These are phyloP conservation scores for Protomyces lactucae-debilis DNA, from an alignment of 1,139 yeast genomes.

Conservation along the genomic window DNA sequence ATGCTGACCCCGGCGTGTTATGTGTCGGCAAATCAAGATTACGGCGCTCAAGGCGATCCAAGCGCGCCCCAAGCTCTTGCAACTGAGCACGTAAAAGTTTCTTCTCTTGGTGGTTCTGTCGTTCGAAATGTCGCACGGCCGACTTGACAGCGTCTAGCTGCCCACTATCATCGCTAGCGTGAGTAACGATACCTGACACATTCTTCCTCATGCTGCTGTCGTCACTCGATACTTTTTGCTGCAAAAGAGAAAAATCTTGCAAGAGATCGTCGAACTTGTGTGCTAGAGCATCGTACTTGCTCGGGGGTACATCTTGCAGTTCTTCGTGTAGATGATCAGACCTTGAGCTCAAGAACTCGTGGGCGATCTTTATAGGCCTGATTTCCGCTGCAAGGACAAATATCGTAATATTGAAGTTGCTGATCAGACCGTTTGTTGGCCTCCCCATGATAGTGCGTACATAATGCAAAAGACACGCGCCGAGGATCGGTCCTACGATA, in stretches of 20 bases:
- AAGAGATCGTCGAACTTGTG: neutral
- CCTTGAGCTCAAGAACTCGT: constrained; percentile 1
- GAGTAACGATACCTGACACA: neutral
- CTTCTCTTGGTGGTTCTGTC: constrained; percentile 4
- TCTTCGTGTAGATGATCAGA: constrained; percentile 19
- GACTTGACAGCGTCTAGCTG: constrained; percentile 4
- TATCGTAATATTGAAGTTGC: constrained; percentile 31
- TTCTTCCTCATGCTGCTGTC: neutral
- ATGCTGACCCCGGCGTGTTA: too few relatives aligned
- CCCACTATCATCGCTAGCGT: neutral
- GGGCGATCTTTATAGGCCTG: constrained; percentile 19
- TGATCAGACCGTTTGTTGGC: constrained; percentile 28
- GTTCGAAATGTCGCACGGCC: constrained; percentile 10
- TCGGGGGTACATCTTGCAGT: constrained; percentile 8
- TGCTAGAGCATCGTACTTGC: neutral
- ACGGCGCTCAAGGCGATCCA: neutral
- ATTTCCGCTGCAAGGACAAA: constrained; percentile 30
- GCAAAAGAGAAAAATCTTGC: neutral
- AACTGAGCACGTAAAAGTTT: neutral
- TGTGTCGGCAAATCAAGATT: neutral
- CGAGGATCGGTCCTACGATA: constrained; percentile 30
- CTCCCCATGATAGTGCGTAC: constrained; percentile 27
- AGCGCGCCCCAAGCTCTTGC: neutral
- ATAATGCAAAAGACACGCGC: constrained; percentile 28
- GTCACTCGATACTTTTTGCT: neutral